These are phyloP conservation scores for Fusarium sp. DNA, from an alignment of 2,329 filamentous ascomycete species.

Conservation along the genomic window DNA sequence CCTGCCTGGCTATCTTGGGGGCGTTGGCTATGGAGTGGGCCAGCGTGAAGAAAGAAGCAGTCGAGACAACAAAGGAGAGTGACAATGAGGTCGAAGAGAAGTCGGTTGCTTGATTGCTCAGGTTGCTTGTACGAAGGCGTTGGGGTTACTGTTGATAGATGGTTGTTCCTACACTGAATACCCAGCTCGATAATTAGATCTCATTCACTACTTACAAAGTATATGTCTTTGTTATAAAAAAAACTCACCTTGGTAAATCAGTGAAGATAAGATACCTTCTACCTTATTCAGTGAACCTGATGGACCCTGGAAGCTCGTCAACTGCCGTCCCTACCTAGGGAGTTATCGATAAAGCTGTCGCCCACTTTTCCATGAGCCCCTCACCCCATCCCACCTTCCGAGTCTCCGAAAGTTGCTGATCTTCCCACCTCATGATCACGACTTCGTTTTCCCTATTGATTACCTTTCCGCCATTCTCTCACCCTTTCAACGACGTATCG, in stretches of 20 bases:
- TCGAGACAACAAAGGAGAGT: not conserved
- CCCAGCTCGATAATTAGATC: not conserved
- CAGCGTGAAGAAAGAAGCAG: constrained; percentile 2
- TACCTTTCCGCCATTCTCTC: not conserved
- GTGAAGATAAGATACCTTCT: not conserved
- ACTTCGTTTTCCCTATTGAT: constrained; percentile 6
- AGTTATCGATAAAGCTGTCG: constrained; percentile 30
- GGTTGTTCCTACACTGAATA: not conserved
- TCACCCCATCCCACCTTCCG: constrained; percentile 17
- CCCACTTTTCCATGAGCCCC: constrained; percentile 31
- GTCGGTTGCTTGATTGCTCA: not conserved
- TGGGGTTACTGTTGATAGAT: not conserved
- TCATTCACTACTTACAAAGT: not conserved
- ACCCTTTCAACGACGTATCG: not conserved
- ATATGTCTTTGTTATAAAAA: not conserved
- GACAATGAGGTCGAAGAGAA: not conserved
- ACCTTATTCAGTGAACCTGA: not conserved
- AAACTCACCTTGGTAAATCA: not conserved
- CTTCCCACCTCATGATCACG: constrained; percentile 26
- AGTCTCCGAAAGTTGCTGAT: constrained; percentile 33
- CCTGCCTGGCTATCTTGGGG: constrained; percentile 59
- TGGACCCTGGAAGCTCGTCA: not conserved
- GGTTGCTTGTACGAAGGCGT: not conserved
- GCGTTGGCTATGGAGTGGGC: constrained; percentile 32
- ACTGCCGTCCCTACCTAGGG: not conserved